Base-by-base conservation (phyloP, 2,329 filamentous ascomycete genomes). In the Talaromyces atroroseus region DNA sequence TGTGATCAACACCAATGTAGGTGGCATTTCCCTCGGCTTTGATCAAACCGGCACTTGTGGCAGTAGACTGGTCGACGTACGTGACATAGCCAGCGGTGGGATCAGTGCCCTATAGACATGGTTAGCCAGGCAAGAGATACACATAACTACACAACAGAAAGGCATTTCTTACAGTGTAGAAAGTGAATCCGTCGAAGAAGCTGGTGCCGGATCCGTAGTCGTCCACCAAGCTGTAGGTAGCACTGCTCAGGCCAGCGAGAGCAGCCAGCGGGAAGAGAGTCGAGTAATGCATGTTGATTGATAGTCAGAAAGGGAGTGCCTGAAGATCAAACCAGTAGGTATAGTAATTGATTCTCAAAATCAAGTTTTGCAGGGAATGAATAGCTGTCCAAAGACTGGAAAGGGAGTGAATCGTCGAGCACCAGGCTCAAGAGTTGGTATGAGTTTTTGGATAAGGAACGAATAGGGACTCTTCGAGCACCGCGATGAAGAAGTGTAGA, bases 31-130 rank as follows among this genome's bases (percentile, higher is more conserved):
- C 74, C 50, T 76, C 69, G 61, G 78, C 82, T 59, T 80, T 81
- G 60, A 86, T 83, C 8, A 91, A 77, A 16, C 80, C 79, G 38
- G 73, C 68, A n/a, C 68, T 65, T 58, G 81, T 79, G 55, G 89
- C 88, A 1, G 79, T 80, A n/a, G 68, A 57, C 51, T 79, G 76
- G 61, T 82, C 75, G 54, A 85, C 79, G 65, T 91, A 94, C 59
- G 82, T 73, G 63, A 94, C 89, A 64, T 85, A 90, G 32, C 89
- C 90, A 60, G 85, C 64, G 2, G 89, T 94, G 0, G 89, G 89
- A 65, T 94, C 90, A 3, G 63, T 20, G 16, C 58, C 70, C 74
- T 77, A 53, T 46, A 32, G 20, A 42, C n/a, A 29, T 8, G 26
- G 20, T 40, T 14, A 38, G 38, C n/a, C 16, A 45, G 24, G 5